phyloP scores from a whole-genome alignment of 1,139 yeast genomes.

The Suhomyces atakaporum region DNA sequence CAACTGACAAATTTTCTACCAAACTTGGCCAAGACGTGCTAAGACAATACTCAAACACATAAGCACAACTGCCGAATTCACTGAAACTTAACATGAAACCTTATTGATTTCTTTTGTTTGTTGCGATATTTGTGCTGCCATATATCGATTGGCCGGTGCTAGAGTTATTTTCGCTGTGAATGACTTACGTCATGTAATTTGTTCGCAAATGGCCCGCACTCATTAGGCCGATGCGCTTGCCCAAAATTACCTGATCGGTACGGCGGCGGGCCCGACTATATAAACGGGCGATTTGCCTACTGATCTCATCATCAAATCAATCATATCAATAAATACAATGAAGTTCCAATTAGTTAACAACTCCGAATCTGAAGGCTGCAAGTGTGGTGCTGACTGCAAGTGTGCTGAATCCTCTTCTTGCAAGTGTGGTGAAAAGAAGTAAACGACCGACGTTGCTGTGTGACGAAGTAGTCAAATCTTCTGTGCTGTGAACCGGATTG shows the following conservation, averaged over 20 bases:
- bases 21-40: too few relatives aligned
- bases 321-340: slow-evolving; percentile 15
- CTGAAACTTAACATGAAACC: too few relatives aligned
- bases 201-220: slow-evolving; percentile 4
- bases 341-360: slow-evolving; percentile 20
- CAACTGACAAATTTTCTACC: too few relatives aligned
- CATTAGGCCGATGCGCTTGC: background rate
- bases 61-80: background rate
- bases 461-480: too few relatives aligned
- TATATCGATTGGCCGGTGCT: slow-evolving; percentile 1
- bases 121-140: slow-evolving; percentile 7
- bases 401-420: slow-evolving; percentile 26
- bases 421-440: slow-evolving; percentile 24
- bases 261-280: slow-evolving; percentile 11
- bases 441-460: too few relatives aligned
- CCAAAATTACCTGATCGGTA: background rate
- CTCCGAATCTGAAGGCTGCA: slow-evolving; percentile 20
- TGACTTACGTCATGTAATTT: slow-evolving; percentile 1
- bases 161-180: slow-evolving; percentile 2
- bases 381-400: slow-evolving; percentile 29
- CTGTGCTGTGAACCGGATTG: too few relatives aligned
- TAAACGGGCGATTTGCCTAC: slow-evolving; percentile 1
- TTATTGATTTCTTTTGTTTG: too few relatives aligned
- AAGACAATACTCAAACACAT: too few relatives aligned
- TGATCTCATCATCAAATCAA: background rate